Conservation (phyloP, 2,329 filamentous ascomycete genomes). For the Tolypocladium ophioglossoides region DNA sequence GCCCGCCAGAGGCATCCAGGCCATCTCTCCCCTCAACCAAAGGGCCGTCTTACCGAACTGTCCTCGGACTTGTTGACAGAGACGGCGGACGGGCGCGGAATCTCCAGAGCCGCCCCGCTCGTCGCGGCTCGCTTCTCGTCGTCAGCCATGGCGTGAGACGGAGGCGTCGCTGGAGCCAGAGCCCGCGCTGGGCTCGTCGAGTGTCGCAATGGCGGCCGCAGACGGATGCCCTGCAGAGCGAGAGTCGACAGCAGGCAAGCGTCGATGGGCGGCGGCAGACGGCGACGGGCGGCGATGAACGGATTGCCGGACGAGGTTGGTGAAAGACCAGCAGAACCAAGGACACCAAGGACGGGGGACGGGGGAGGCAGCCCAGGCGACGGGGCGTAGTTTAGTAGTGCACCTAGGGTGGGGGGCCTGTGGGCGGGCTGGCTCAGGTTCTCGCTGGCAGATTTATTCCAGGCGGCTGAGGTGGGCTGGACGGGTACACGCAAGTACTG, state of each 20-base stretch:
- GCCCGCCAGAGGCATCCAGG: not conserved
- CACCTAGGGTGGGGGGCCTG: not conserved
- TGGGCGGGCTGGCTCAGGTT: not conserved
- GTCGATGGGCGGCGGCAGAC: not conserved
- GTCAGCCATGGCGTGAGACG: constrained; percentile 15
- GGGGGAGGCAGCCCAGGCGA: not conserved
- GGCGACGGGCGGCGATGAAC: not conserved
- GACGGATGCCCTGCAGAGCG: not conserved
- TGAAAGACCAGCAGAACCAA: not conserved
- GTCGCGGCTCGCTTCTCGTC: constrained; percentile 17
- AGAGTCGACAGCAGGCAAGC: not conserved
- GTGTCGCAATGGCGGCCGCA: constrained; percentile 1
- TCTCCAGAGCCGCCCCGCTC: constrained; percentile 9
- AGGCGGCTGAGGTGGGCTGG: too few species aligned
- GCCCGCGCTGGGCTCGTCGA: constrained; percentile 4
- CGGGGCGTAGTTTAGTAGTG: not conserved
- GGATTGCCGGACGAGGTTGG: not conserved
- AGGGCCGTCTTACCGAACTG: constrained; percentile 4
- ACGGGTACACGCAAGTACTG: too few species aligned
- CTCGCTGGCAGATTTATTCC: not conserved
- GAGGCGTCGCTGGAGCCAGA: constrained; percentile 3
- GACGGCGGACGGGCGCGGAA: constrained; percentile 8
- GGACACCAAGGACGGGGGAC: not conserved
- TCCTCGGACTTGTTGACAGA: constrained; percentile 6
- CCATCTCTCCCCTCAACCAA: not conserved